Conservation (phyloP, 768 basidiomycete species). For the Lenzites betulinus region DNA sequence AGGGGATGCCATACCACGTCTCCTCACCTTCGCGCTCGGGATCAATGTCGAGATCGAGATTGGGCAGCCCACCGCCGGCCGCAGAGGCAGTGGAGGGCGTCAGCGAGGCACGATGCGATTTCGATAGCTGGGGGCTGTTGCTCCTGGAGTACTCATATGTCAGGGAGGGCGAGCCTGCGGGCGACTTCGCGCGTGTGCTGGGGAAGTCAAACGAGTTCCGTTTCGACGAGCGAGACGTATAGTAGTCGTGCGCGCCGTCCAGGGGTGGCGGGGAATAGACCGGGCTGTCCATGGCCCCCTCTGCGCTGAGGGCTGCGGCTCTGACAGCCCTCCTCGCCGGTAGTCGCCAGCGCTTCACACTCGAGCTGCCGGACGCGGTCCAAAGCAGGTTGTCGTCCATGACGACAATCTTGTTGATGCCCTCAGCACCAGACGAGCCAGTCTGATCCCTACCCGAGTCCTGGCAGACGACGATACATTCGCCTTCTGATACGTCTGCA, state of each 20-base stretch:
- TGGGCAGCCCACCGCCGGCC: background rate
- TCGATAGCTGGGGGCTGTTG: constrained; percentile 18
- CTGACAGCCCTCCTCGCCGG: constrained; percentile 50
- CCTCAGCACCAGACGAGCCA: constrained; percentile 45
- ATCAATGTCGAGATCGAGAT: constrained; percentile 15
- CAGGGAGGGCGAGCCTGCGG: constrained; percentile 5
- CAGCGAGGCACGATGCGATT: constrained; percentile 21
- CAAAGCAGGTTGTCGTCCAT: constrained; percentile 86
- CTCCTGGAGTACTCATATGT: constrained; percentile 12
- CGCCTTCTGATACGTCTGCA: constrained; percentile 81
- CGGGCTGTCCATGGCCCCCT: constrained; percentile 17
- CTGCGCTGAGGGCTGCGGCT: constrained; percentile 23
- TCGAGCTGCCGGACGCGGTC: constrained; percentile 86
- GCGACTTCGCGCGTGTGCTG: constrained; percentile 13
- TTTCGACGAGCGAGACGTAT: constrained; percentile 10
- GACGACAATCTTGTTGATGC: constrained; percentile 80
- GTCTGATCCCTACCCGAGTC: constrained; percentile 48
- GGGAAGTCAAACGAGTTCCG: constrained; percentile 23
- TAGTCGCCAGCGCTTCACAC: constrained; percentile 79
- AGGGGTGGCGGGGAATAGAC: constrained; percentile 17
- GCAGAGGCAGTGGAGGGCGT: constrained; percentile 27
- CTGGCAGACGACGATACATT: constrained; percentile 83
- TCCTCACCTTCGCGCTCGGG: constrained; percentile 33
- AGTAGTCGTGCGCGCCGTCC: constrained; percentile 13
- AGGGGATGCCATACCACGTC: constrained; percentile 64